phyloP scores from a whole-genome alignment of 192 early-diverging fungal species.

The Fimicolochytrium jonesii region DNA sequence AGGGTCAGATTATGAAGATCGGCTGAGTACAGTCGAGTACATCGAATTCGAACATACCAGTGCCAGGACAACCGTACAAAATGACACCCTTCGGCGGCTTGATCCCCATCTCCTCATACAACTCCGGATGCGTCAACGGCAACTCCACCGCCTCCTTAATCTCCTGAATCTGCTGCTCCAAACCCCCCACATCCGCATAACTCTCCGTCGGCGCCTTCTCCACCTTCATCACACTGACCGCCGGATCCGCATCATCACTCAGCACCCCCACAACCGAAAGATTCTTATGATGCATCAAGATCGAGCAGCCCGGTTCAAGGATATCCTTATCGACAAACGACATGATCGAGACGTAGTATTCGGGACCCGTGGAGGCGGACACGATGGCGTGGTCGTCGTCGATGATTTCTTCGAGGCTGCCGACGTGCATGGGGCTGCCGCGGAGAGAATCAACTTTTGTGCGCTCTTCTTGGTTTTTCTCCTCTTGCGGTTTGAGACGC shows the following conservation, averaged over 20 bases:
- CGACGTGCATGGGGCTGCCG: slow-evolving; percentile 95
- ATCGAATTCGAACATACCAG: slow-evolving; percentile 47
- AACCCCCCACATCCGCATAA: slow-evolving; percentile 95
- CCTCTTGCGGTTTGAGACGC: slow-evolving; percentile 93
- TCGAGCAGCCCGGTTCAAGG: slow-evolving; percentile 93
- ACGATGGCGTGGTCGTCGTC: slow-evolving; percentile 99
- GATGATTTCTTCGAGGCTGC: slow-evolving; percentile 96
- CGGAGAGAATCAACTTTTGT: slow-evolving; percentile 92
- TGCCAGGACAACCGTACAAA: slow-evolving; percentile 89
- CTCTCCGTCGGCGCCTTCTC: slow-evolving; percentile 96
- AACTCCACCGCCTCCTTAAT: slow-evolving; percentile 96
- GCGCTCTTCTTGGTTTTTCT: slow-evolving; percentile 89
- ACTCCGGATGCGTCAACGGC: slow-evolving; percentile 92
- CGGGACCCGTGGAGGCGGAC: slow-evolving; percentile 83
- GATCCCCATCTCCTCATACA: slow-evolving; percentile 99
- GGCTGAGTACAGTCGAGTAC: background rate
- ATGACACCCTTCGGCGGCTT: slow-evolving; percentile 97
- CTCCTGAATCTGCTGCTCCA: slow-evolving; percentile 96
- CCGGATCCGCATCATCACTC: slow-evolving; percentile 91
- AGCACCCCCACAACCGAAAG: slow-evolving; percentile 94
- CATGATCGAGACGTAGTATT: slow-evolving; percentile 97
- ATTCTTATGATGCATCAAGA: slow-evolving; percentile 81
- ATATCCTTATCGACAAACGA: slow-evolving; percentile 99
- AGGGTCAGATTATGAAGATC: background rate
- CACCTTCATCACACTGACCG: slow-evolving; percentile 99